A percentile compares a stretch with the other conserved stretches of the same genome.
These are phyloP conservation scores for Solanum chmielewskii DNA, from an alignment of 257 asterid genomes.

Conservation along the genomic window DNA sequence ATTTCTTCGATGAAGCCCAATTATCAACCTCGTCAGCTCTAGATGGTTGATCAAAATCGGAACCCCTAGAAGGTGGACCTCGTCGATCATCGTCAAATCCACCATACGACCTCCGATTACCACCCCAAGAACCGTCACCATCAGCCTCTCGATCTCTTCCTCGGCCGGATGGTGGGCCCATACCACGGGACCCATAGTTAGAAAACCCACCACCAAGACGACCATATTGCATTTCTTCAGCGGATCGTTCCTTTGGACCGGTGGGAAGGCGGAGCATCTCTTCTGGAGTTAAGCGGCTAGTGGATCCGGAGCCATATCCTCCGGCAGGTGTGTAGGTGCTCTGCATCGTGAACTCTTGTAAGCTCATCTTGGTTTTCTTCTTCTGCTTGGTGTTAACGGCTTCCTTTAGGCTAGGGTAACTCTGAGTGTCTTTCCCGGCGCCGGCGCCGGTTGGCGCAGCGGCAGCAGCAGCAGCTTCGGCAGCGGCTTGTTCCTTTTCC, in stretches of 20 bases:
- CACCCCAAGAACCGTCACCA: constrained; percentile 25
- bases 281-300: constrained; percentile 47
- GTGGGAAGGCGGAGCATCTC: constrained; percentile 85
- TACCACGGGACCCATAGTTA: constrained; percentile 28
- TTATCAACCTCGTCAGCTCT: constrained; percentile 86
- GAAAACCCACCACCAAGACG: constrained; percentile 85
- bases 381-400: constrained; percentile 48
- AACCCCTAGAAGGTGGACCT: constrained; percentile 42
- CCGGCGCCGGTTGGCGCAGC: constrained; percentile 3
- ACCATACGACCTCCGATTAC: constrained; percentile 54
- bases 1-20: constrained; percentile 74
- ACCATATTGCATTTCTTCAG: constrained; percentile 64
- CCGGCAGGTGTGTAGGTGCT: constrained; percentile 18
- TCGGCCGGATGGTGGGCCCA: constrained; percentile 20
- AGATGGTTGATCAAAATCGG: constrained; percentile 61
- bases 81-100: constrained; percentile 51
- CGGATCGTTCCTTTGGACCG: constrained; percentile 73
- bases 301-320: not conserved
- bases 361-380: constrained; percentile 73
- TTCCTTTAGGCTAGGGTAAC: constrained; percentile 68
- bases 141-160: constrained; percentile 22
- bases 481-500: constrained; percentile 56
- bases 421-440: constrained; percentile 12
- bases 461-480: constrained; percentile 23
- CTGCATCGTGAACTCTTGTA: constrained; percentile 60